Evolutionary conservation across 2,329 filamentous ascomycete genomes (phyloP), one percentile per base, ranked within the genome.

Genomic region (Botryotinia narcissicola): DNA sequence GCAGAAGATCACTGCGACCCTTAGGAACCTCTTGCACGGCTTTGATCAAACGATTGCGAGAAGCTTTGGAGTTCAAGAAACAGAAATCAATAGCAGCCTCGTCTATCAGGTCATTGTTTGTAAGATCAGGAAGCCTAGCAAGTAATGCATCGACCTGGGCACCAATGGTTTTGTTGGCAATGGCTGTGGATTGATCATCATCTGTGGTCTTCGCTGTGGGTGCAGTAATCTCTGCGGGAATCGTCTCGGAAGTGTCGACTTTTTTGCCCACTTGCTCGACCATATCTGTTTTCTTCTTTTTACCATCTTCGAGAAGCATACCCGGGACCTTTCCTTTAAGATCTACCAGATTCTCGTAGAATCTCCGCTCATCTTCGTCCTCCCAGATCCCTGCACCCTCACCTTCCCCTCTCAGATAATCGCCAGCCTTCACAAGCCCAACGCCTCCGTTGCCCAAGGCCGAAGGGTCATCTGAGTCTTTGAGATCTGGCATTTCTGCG

Each of bases 311-410:
- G 1, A 99, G 88, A 14, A 99, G 86, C 78, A 99, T 97, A 1
- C 92, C 92, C 0, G 96, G 97, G 4, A 99, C 96, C 78, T 97
- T 97, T 78, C 97, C 96, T 81, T 97, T 97, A 25, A 99, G 85
- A 80, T 99, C 96, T 20, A 97, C 92, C 18, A 99, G 83, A 76
- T 98, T 98, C 84, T 99, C 96, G 83, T 99, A 99, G 82, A 99
- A 99, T 75, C 96, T 93, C 74, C 96, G 91, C 83, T 99, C 95
- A 72, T 99, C 96, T 80, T 99, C 96, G 78, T 99, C 96, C 84
- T 98, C 95, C 96, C 96, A 99, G 75, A 99, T 98, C 0, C 96
- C 96, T 37, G 95, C 89, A 32, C 94, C 95, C 74, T 98, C 95
- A 35, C 91, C 92, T 81, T 97, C 93, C 20, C 94, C 95, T 54